These are phyloP conservation scores for Scheffersomyces quercinus DNA, from an alignment of 1,139 yeast species.

Conservation along the genomic window DNA sequence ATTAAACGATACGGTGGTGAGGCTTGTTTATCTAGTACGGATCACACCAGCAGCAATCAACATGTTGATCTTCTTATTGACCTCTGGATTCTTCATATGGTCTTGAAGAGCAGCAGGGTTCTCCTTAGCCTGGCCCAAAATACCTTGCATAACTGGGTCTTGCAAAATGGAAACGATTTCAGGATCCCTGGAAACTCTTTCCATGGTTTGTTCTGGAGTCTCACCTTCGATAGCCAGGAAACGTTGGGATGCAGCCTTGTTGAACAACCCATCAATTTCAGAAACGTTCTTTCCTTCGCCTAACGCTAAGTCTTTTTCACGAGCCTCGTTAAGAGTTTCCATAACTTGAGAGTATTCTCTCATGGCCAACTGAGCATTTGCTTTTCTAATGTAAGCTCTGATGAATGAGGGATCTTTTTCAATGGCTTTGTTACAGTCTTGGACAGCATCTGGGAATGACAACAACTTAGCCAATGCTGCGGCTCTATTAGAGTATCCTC, in stretches of 20 bases:
- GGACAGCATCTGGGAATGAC: slow-evolving; percentile 96
- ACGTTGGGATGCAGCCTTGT: slow-evolving; percentile 77
- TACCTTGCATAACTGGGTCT: slow-evolving; percentile 97
- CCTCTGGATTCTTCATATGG: slow-evolving; percentile 96
- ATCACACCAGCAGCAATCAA: slow-evolving; percentile 97
- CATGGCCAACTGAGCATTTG: slow-evolving; percentile 90
- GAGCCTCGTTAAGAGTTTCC: slow-evolving; percentile 80
- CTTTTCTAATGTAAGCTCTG: slow-evolving; percentile 96
- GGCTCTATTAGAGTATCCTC: slow-evolving; percentile 98
- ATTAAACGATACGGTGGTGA: neutral
- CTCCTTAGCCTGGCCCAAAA: slow-evolving; percentile 89
- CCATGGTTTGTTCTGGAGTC: slow-evolving; percentile 93
- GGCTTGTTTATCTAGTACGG: slow-evolving; percentile 67
- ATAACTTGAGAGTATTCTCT: slow-evolving; percentile 81
- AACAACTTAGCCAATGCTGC: slow-evolving; percentile 92
- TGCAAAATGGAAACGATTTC: slow-evolving; percentile 88
- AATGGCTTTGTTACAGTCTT: slow-evolving; percentile 90
- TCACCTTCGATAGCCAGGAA: slow-evolving; percentile 85
- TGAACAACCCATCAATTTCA: slow-evolving; percentile 82
- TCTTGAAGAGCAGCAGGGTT: slow-evolving; percentile 97
- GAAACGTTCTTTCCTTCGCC: slow-evolving; percentile 56
- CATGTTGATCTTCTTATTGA: slow-evolving; percentile 82
- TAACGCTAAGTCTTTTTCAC: slow-evolving; percentile 66
- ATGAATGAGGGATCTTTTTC: slow-evolving; percentile 83
- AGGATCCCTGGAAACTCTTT: slow-evolving; percentile 89